phyloP scores from a whole-genome alignment of 78 protist genomes.

The Emiliania huxleyi region DNA sequence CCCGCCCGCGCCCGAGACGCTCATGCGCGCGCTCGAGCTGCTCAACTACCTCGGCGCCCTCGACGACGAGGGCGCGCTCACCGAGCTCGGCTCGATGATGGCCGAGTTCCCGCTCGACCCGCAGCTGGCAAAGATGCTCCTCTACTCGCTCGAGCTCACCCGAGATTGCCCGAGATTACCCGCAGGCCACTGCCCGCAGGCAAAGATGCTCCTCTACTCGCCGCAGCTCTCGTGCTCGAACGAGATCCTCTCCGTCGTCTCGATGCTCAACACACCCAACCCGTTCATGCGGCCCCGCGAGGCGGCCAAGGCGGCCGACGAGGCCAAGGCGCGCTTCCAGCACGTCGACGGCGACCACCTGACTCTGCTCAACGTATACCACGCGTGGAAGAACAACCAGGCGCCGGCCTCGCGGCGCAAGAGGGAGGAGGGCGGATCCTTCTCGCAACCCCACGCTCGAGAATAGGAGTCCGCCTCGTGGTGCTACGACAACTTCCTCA shows the following conservation, averaged over 20 bases:
- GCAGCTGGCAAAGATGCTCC: conserved; percentile 88
- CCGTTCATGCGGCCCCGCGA: conserved; percentile 91
- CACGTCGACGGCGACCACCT: conserved; percentile 98
- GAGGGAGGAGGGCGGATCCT: no score
- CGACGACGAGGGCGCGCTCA: conserved; percentile 87
- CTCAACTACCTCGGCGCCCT: conserved; percentile 96
- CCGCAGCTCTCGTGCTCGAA: conserved; percentile 69
- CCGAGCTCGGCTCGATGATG: conserved; percentile 80
- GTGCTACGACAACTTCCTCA: conserved; percentile 88
- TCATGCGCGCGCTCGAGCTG: conserved; percentile 95
- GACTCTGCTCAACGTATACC: conserved; percentile 94
- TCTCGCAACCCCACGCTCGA: no score
- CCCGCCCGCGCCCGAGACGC: conserved; percentile 92
- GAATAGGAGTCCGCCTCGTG: conserved; percentile 22
- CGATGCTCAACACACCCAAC: conserved; percentile 83
- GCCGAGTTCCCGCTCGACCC: conserved; percentile 99
- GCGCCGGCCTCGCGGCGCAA: no score
- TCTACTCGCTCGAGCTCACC: neutral
- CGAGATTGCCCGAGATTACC: no score
- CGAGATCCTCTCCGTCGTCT: conserved; percentile 87
- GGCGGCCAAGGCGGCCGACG: conserved; percentile 74
- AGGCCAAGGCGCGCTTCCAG: conserved; percentile 80
- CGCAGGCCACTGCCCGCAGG: no score
- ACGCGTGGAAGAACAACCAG: conserved; percentile 80
- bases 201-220: conserved; percentile 66